Conservation (phyloP, 202 grass and related monocot genomes). For the Musa balbisiana region DNA sequence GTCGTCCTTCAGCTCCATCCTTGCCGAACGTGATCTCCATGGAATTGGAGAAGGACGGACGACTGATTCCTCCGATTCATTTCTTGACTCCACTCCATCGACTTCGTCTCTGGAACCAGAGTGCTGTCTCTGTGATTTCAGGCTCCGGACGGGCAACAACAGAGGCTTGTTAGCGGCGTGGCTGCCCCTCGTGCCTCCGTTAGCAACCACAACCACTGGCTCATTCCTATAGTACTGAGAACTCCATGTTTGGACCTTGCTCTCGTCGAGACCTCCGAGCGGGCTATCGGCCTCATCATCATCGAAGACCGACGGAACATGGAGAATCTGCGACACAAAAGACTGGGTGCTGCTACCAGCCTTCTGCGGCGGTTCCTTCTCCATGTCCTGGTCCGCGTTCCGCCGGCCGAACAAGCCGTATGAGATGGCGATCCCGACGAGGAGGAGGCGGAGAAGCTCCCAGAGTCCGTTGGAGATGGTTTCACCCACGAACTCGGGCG, state of each 20-base stretch:
- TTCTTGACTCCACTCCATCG: not conserved
- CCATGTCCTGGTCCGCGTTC: conserved; percentile 32
- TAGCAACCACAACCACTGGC: conserved; percentile 35
- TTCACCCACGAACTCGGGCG: conserved; percentile 35
- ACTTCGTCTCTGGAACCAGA: not conserved
- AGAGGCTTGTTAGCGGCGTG: conserved; percentile 29
- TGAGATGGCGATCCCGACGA: conserved; percentile 77
- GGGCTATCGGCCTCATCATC: conserved; percentile 26
- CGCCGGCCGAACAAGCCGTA: conserved; percentile 86
- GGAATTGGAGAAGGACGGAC: conserved; percentile 86
- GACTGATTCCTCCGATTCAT: not conserved
- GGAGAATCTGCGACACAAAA: conserved; percentile 54
- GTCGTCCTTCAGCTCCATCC: conserved; percentile 23
- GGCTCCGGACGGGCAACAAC: conserved; percentile 46
- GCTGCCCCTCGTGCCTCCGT: conserved; percentile 7
- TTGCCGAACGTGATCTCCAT: conserved; percentile 51
- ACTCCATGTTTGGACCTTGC: conserved; percentile 44
- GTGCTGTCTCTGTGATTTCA: conserved; percentile 31
- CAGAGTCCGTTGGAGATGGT: conserved; percentile 59
- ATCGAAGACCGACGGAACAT: conserved; percentile 42
- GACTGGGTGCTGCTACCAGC: conserved; percentile 33
- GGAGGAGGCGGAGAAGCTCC: conserved; percentile 77
- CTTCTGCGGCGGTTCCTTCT: conserved; percentile 25
- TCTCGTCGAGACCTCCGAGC: not conserved
- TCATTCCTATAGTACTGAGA: conserved; percentile 32